Base-by-base conservation (phyloP, 2,329 filamentous ascomycete genomes). In the Ophiostoma sp. region DNA sequence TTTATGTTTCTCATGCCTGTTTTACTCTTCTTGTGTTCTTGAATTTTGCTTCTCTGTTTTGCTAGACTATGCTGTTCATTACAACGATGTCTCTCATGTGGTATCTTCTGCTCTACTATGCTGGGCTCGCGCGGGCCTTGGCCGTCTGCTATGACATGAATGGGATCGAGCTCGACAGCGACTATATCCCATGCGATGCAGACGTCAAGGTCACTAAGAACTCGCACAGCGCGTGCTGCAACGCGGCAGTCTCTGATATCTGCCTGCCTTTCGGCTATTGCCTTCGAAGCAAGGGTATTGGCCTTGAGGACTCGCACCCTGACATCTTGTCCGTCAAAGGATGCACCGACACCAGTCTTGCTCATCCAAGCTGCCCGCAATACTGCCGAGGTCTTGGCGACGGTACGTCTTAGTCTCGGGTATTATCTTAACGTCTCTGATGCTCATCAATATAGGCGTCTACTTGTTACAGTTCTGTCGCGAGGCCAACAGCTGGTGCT, bases 291-390 rank as follows among this genome's bases (percentile, higher is more conserved):
- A 27, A 27, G 27, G 27, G 27, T 27, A 27, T 27, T 27, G 27
- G 27, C 27, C 27, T 27, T 27, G 27, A 27, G 27, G 27, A 27
- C 27, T 27, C 27, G 27, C 3, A 42, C 2, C 12, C 38, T n/a
- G 36, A 41, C 49, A 8, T 73, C 6, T 67, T 72, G 11, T 73
- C 72, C 70, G 62, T 72, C 3, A 72, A 68, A 5, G 72, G 69
- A 14, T 74, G 73, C 66, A 74, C 71, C 36, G 73, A 74, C 68
- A 38, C 66, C 27, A 73, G 71, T 1, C 70, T 74, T 44, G 49
- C 71, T 47, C 70, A 74, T 38, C 66, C 70, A n/a, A 69, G 67
- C 58, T 74, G 73, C 66, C 71, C 73, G 11, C 69, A 72, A 40
- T 72, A 71, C 18, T 74, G 73, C 41, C 65, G 40, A n/a, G 7